Evolutionary conservation across 192 early-diverging fungal genomes (phyloP), one percentile per base, ranked within the genome.

Genomic region (Backusella morwellensis): DNA sequence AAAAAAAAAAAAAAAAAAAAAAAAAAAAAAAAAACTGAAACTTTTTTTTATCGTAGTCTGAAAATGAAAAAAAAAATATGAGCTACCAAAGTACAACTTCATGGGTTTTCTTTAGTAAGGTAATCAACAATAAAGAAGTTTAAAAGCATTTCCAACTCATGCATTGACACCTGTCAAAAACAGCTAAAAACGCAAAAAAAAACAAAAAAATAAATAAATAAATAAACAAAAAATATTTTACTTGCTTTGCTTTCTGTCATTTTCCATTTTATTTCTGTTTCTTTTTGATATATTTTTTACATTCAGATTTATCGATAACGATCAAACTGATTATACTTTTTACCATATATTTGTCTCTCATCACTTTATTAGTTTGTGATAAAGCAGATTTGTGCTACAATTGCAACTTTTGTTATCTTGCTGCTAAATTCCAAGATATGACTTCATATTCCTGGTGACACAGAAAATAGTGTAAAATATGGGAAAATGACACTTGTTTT

Each of bases 261-360:
- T 32, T 32, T 32, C 32, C 32, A 32, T 19, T 17, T 15, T 52
- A 19, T 50, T 21, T 56, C 26, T 59, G 54, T 59, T 59, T 59
- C 54, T 59, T 59, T 59, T 59, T 59, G 21, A 11, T 59, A 11
- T 26, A 11, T 21, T 56, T 56, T 63, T 63, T 23, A 59, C 23
- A 59, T 59, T 59, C 54, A 59, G 54, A 59, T 59, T 59, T 59
- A 59, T 59, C 54, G 54, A 59, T 59, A 59, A 59, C 54, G 54
- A 59, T 59, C 54, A 59, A 59, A 59, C 54, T 59, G 54, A 59
- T 59, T 59, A 59, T 59, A 59, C 9, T 59, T 59, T 59, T 11
- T 54, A 19, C 17, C 23, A 40, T 59, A 11, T 59, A 8, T 23
- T 54, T 59, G 9, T 59, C n/a, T 23, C 21, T 19, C 23, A 54